Evolutionary conservation across 331 rosid species (phyloP).

Genomic region (Dryas integrifolia): DNA sequence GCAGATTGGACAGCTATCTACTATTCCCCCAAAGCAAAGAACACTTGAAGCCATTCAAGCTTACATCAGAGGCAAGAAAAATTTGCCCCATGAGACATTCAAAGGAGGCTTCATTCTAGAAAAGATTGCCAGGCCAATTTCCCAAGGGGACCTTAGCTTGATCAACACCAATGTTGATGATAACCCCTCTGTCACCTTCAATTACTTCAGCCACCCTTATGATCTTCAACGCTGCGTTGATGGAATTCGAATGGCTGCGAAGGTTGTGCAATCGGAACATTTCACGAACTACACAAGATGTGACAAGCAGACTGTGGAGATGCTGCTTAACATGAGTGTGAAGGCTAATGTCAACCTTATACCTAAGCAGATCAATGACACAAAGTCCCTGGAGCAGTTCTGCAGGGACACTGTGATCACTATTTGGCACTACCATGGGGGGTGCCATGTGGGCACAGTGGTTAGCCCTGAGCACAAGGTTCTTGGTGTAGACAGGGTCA

Average conservation of each 20-base stretch:
- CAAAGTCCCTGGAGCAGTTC: slow-evolving; percentile 72
- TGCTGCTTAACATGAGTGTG: slow-evolving; percentile 66
- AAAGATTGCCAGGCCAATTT: slow-evolving; percentile 69
- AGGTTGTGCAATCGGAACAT: slow-evolving; percentile 57
- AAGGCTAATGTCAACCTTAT: slow-evolving; percentile 76
- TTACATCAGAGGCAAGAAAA: slow-evolving; percentile 48
- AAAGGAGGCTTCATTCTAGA: slow-evolving; percentile 84
- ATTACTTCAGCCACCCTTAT: slow-evolving; percentile 78
- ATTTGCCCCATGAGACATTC: slow-evolving; percentile 79
- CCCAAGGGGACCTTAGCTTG: slow-evolving; percentile 65
- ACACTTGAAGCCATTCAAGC: slow-evolving; percentile 62
- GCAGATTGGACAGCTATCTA: slow-evolving; percentile 95
- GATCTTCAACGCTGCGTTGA: slow-evolving; percentile 83
- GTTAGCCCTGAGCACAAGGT: slow-evolving; percentile 56
- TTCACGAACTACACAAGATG: slow-evolving; percentile 62
- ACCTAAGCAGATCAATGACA: slow-evolving; percentile 74
- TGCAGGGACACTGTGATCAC: slow-evolving; percentile 94
- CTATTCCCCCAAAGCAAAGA: slow-evolving; percentile 88
- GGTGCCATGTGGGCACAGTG: slow-evolving; percentile 83
- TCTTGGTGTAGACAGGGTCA: slow-evolving; percentile 68
- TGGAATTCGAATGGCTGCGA: slow-evolving; percentile 62
- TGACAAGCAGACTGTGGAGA: slow-evolving; percentile 44
- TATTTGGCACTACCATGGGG: slow-evolving; percentile 98
- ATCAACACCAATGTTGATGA: slow-evolving; percentile 63
- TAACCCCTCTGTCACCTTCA: slow-evolving; percentile 83